Evolutionary conservation across 495 filamentous ascomycete species (phyloP).

Genomic region (Durotheca rogersii): DNA sequence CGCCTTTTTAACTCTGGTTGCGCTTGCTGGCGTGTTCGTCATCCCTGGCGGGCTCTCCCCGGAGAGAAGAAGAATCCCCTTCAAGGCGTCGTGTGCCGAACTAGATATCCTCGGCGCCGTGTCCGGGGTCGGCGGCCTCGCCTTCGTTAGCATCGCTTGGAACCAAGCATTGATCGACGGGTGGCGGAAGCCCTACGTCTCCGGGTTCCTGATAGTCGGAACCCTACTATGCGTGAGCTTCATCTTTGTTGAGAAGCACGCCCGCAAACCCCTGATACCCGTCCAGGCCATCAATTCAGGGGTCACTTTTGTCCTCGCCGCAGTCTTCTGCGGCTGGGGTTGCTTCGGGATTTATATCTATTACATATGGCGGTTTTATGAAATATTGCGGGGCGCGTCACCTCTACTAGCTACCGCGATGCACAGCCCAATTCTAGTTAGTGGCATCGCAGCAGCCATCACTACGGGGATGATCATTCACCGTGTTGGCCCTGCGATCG

Average conservation of each 20-base stretch:
- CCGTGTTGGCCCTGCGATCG: conserved; percentile 45
- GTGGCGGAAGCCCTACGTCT: conserved; percentile 57
- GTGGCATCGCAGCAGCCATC: conserved; percentile 55
- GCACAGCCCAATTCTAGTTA: conserved; percentile 49
- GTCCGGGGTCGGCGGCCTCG: conserved; percentile 55
- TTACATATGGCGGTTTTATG: conserved; percentile 60
- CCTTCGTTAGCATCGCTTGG: conserved; percentile 61
- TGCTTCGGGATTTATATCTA: conserved; percentile 64
- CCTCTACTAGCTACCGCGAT: conserved; percentile 54
- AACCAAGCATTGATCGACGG: conserved; percentile 62
- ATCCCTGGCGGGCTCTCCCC: conserved; percentile 56
- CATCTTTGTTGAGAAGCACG: conserved; percentile 50
- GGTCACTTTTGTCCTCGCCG: conserved; percentile 55
- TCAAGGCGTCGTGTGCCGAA: conserved; percentile 30
- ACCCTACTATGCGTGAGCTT: conserved; percentile 54
- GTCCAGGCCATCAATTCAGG: conserved; percentile 52
- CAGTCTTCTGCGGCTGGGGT: conserved; percentile 61
- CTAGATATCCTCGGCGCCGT: conserved; percentile 56
- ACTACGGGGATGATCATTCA: conserved; percentile 52
- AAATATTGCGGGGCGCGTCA: conserved; percentile 49
- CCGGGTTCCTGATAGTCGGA: conserved; percentile 55
- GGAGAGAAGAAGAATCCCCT: conserved; percentile 8
- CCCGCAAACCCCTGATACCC: conserved; percentile 57
- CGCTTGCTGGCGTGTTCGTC: conserved; percentile 44
- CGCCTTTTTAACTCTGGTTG: conserved; percentile 46